Evolutionary conservation across 2,329 filamentous ascomycete genomes (phyloP).

Genomic region (Pseudocercospora macadamiae): DNA sequence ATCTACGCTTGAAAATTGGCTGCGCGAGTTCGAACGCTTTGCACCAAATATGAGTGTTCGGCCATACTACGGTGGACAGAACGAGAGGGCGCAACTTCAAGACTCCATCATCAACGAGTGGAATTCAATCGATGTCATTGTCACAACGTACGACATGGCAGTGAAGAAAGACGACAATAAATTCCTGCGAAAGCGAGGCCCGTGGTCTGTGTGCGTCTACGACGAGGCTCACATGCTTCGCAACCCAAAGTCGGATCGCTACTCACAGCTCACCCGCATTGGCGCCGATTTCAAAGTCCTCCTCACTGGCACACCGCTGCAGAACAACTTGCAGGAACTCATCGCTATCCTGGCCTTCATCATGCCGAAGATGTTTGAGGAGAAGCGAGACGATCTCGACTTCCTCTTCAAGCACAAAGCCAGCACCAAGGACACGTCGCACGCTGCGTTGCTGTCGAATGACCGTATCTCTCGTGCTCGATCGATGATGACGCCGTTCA

Average conservation of each 20-base stretch:
- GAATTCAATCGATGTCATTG: constrained; percentile 68
- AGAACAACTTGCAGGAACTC: constrained; percentile 93
- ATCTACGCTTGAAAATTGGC: constrained; percentile 94
- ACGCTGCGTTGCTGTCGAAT: constrained; percentile 81
- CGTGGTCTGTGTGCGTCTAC: constrained; percentile 68
- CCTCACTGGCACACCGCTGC: constrained; percentile 86
- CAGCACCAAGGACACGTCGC: constrained; percentile 73
- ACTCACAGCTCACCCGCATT: constrained; percentile 77
- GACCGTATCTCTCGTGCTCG: constrained; percentile 85
- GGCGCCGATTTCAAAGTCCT: constrained; percentile 81
- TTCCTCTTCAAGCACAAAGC: constrained; percentile 92
- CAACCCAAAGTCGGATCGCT: constrained; percentile 80
- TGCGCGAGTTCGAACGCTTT: constrained; percentile 85
- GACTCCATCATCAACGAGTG: constrained; percentile 67
- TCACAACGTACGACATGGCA: constrained; percentile 73
- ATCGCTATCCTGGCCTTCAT: constrained; percentile 92
- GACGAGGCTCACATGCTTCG: constrained; percentile 95
- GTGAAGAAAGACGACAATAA: constrained; percentile 62
- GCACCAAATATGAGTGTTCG: constrained; percentile 74
- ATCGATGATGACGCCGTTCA: constrained; percentile 92
- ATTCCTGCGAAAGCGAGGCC: constrained; percentile 62
- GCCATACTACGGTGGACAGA: constrained; percentile 72
- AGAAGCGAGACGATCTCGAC: constrained; percentile 76
- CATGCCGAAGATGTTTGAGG: constrained; percentile 79
- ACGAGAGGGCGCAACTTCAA: constrained; percentile 68